Evolutionary conservation across 2,329 filamentous ascomycete species (phyloP).

Genomic region (Aquanectria penicillioides): DNA sequence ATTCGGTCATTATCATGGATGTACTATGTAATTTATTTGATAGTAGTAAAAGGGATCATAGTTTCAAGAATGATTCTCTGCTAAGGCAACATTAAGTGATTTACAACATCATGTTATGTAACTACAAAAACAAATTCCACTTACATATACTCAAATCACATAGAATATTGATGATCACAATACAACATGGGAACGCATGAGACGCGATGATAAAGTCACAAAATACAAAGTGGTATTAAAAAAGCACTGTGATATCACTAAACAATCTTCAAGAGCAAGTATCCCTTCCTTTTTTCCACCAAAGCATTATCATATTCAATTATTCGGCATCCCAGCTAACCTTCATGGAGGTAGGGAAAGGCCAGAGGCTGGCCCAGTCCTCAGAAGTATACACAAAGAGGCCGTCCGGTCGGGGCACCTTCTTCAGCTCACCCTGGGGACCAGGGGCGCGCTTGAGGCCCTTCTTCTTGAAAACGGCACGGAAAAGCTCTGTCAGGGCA

Average conservation of each 20-base stretch:
- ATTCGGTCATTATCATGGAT: too few relatives aligned
- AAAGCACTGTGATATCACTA: conserved; percentile 11
- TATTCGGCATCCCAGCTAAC: conserved; percentile 58
- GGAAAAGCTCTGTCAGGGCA: conserved; percentile 74
- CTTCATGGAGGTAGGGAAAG: conserved; percentile 64
- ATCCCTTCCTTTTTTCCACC: not conserved
- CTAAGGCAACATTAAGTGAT: too few relatives aligned
- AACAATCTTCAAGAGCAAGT: not conserved
- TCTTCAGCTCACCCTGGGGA: conserved; percentile 74
- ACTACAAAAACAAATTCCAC: too few relatives aligned
- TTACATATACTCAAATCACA: too few relatives aligned
- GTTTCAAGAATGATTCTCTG: too few relatives aligned
- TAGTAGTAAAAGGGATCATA: too few relatives aligned
- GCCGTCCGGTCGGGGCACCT: conserved; percentile 64
- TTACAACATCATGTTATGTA: too few relatives aligned
- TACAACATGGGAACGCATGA: too few relatives aligned
- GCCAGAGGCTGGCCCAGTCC: conserved; percentile 65
- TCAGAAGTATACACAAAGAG: conserved; percentile 72
- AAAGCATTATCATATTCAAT: not conserved
- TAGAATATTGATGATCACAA: too few relatives aligned
- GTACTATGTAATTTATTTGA: too few relatives aligned
- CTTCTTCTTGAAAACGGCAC: conserved; percentile 69
- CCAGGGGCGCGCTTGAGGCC: conserved; percentile 71
- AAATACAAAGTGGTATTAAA: conserved; percentile 11
- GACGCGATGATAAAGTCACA: too few relatives aligned